These are phyloP conservation scores for Trichosporon coremiiforme DNA, from an alignment of 1,284 basidiomycete species.

Conservation along the genomic window DNA sequence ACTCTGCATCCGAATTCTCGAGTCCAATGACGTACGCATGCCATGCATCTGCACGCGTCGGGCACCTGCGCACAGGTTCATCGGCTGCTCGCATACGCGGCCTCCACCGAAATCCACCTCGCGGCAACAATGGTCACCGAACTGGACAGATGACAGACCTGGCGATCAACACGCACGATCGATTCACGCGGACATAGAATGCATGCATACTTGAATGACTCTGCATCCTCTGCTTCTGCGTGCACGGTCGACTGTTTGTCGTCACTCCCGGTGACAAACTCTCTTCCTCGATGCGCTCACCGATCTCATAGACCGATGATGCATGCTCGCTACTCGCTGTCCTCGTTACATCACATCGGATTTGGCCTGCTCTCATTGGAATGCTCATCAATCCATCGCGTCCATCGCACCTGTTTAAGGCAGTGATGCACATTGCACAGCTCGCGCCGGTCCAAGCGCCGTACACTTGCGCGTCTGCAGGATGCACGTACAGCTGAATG, in stretches of 20 bases:
- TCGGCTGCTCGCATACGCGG: slow-evolving; percentile 18
- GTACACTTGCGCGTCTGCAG: neutral
- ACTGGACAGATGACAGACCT: too few species aligned
- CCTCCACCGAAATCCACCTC: neutral
- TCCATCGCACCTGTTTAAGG: too few species aligned
- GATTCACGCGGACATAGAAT: neutral
- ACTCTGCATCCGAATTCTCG: slow-evolving; percentile 2
- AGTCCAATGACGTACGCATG: neutral
- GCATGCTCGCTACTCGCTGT: neutral
- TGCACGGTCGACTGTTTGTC: neutral
- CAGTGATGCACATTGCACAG: neutral
- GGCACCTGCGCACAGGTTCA: neutral
- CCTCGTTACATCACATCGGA: neutral
- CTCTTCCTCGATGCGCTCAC: neutral
- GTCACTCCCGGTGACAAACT: neutral
- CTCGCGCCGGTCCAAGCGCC: neutral
- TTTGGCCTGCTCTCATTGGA: neutral
- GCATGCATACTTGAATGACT: neutral
- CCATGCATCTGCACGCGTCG: neutral
- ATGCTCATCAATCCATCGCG: neutral
- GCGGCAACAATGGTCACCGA: neutral
- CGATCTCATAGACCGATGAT: neutral
- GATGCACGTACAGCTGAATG: neutral
- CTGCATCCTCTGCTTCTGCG: neutral
- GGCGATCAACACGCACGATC: neutral